Evolutionary conservation across 768 basidiomycete genomes (phyloP), one percentile per base, ranked within the genome.

Genomic region (Phanerodontia chrysosporium): DNA sequence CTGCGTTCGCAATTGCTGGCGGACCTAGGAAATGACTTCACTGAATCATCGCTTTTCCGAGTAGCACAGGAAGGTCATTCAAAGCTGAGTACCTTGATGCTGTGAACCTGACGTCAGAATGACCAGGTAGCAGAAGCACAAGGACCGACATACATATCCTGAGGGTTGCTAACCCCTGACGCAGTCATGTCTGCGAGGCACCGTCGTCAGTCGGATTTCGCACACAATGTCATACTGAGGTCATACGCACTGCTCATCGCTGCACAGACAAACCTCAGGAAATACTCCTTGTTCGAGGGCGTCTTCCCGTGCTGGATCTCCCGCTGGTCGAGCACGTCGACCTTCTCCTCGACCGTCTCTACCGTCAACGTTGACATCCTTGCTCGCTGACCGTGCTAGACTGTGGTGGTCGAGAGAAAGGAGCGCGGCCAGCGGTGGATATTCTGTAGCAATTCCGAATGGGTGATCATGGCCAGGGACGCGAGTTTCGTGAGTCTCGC

Each of bases 101-200:
- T 69, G 39, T 24, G 18, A 21, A 12, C 24, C 14, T 25, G 10
- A 49, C n/a, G 12, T 58, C 46, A 64, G 39, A 30, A 7, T 7
- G 9, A 51, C 3, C 51, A 44, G 27, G 12, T 3, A 42, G 24
- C 7, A 30, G 9, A 21, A 30, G 53, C 18, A 24, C 36, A 46
- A 18, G 45, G 24, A 18, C 24, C 18, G 30, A 66, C 70, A 51
- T 49, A 72, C 72, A 75, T 69, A 49, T 75, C 74, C 25, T 72
- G 62, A 0, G 74, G 74, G 49, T 75, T 75, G 55, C 65, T 74
- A 45, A 74, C 64, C 1, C 67, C 73, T 10, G 72, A 72, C 1
- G 71, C 70, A 7, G 67, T 58, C 74, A 75, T 75, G 46, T 72
- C 74, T 75, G 53, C 14, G 5, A 9, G 36, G 10, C 2, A 30